These are phyloP conservation scores for Podospora pseudopauciseta DNA, from an alignment of 495 filamentous ascomycete species.

Conservation along the genomic window DNA sequence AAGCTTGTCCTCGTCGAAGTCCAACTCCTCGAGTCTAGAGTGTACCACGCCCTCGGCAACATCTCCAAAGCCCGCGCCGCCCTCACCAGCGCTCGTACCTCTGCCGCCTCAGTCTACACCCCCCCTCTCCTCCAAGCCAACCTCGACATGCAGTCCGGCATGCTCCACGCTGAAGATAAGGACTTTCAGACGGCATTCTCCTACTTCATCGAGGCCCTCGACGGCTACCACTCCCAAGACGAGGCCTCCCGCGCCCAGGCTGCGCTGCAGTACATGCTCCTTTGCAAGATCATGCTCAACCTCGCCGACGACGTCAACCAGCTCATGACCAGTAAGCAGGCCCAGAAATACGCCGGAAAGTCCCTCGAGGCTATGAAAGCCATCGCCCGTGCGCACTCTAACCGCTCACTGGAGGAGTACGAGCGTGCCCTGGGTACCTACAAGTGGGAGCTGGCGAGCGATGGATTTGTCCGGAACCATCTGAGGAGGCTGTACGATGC, in stretches of 20 bases:
- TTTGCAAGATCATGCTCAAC: slow-evolving; percentile 99
- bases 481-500: slow-evolving; percentile 91
- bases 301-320: slow-evolving; percentile 90
- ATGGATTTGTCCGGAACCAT: slow-evolving; percentile 93
- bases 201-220: slow-evolving; percentile 98
- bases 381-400: slow-evolving; percentile 88
- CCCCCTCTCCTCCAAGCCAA: slow-evolving; percentile 92
- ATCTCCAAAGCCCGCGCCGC: slow-evolving; percentile 93
- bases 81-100: slow-evolving; percentile 88
- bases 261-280: slow-evolving; percentile 96
- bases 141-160: slow-evolving; percentile 97
- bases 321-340: slow-evolving; percentile 90
- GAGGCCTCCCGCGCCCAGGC: slow-evolving; percentile 79
- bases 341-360: slow-evolving; percentile 89
- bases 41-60: slow-evolving; percentile 97
- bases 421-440: slow-evolving; percentile 86
- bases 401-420: slow-evolving; percentile 93
- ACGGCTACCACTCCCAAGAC: slow-evolving; percentile 93
- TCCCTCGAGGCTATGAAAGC: slow-evolving; percentile 98
- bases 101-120: slow-evolving; percentile 93
- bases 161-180: slow-evolving; percentile 96
- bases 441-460: slow-evolving; percentile 84
- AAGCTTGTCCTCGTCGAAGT: slow-evolving; percentile 99
- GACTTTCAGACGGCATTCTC: slow-evolving; percentile 98
- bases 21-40: slow-evolving; percentile 91